These are phyloP conservation scores for Nicotiana benthamiana DNA, from an alignment of 257 asterid genomes.

Conservation along the genomic window DNA sequence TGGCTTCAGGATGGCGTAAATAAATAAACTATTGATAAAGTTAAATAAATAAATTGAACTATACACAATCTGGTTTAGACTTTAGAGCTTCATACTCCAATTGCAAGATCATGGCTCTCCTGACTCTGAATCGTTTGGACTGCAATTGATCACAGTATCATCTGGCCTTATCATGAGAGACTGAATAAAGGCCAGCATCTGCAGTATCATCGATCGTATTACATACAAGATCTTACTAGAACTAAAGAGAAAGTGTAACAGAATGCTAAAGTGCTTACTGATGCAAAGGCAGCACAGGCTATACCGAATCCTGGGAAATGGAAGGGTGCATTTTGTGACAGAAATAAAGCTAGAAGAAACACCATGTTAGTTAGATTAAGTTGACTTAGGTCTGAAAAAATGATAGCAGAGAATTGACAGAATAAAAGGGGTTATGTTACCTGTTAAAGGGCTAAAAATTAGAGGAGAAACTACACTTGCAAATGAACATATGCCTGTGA, in stretches of 20 bases:
- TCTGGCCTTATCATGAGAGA: conserved; percentile 47
- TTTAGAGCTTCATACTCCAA: neutral
- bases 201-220: neutral
- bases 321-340: conserved; percentile 72
- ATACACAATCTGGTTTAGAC: neutral
- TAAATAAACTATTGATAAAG: neutral
- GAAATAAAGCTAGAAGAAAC: conserved; percentile 47
- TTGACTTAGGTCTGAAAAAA: neutral
- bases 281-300: conserved; percentile 60
- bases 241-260: neutral
- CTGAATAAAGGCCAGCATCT: conserved; percentile 77
- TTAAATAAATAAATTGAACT: neutral
- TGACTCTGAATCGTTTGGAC: conserved; percentile 14
- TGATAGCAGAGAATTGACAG: neutral
- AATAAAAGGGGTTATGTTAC: conserved; percentile 23
- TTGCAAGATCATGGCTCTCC: neutral
- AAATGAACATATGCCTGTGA: conserved; percentile 70
- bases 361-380: neutral
- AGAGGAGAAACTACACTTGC: conserved; percentile 70
- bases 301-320: conserved; percentile 89
- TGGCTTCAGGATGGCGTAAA: neutral
- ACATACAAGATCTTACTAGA: no score
- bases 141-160: conserved; percentile 22
- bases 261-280: conserved; percentile 36
- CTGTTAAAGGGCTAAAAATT: conserved; percentile 79